Base-by-base conservation (phyloP, 257 asterid species). In the Nicotiana noctiflora region DNA sequence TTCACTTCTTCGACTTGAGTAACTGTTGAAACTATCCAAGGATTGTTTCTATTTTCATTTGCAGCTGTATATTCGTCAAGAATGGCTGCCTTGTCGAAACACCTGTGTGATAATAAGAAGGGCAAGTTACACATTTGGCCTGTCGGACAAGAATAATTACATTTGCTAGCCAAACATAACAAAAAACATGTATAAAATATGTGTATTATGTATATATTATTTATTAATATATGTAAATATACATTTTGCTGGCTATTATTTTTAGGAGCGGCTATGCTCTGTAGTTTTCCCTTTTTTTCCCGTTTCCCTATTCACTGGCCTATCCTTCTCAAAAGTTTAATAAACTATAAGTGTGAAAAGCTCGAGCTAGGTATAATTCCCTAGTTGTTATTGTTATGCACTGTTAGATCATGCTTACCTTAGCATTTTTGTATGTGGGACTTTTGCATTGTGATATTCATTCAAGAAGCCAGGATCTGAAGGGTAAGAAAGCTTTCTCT, bases 1-100 rank as follows among this genome's bases (percentile, higher is more conserved):
- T 94, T 94, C 77, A 94, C 97, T 85, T 94, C 97, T 83, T 91
- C 98, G 0, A 93, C 97, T 76, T 91, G 91, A 0, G 92, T 89
- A 3, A 94, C 93, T 1, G 96, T 90, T 8, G 95, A 88, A 34
- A 82, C 86, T 60, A 64, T 75, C 85, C 84, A 81, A 1, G 74
- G 49, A 21, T 75, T 66, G 70, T 23, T 68, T 46, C 77, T 70
- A n/a, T 77, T 65, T 59, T 64, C 79, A 57, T 62, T 63, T 18
- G 78, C 83, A 40, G 0, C 64, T 27, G 80, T 79, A 8, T 62
- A 65, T 17, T 87, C 90, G 1, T 88, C 90, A 4, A 83, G 8
- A 52, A 93, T 83, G 3, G 97, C 97, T 5, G 98, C 98, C 87
- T 88, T 92, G 84, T 94, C 97, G 4, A 94, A 82, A 79, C 93